A percentile compares a stretch with the other conserved stretches of the same genome.
These are phyloP conservation scores for Kernera saxatilis DNA, from an alignment of 345 rosid species.

Conservation along the genomic window DNA sequence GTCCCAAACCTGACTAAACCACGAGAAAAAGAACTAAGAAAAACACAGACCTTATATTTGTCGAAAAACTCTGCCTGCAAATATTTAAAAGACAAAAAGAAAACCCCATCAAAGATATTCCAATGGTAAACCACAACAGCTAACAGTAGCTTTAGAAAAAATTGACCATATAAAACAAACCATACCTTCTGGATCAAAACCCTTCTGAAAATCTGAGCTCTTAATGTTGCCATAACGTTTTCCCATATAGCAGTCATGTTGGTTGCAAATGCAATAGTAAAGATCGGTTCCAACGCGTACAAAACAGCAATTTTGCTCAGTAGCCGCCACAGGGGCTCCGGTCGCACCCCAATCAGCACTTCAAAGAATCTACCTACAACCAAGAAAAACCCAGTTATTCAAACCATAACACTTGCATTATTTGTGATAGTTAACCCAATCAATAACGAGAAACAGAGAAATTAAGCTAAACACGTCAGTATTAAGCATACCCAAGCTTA, in stretches of 20 bases:
- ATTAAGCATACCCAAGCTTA: background rate
- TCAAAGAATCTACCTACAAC: slow-evolving; percentile 74
- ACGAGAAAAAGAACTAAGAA: background rate
- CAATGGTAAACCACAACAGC: background rate
- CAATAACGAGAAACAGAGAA: background rate
- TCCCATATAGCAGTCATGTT: slow-evolving; percentile 80
- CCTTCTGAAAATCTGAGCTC: slow-evolving; percentile 79
- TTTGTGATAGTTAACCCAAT: background rate
- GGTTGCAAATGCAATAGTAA: slow-evolving; percentile 69
- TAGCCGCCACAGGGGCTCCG: slow-evolving; percentile 72
- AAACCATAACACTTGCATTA: background rate
- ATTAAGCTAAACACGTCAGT: background rate
- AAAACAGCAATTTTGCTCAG: slow-evolving; percentile 64
- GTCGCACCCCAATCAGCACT: slow-evolving; percentile 67
- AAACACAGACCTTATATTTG: slow-evolving; percentile 62
- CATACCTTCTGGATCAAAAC: slow-evolving; percentile 79
- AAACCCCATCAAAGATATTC: background rate
- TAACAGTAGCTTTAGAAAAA: background rate
- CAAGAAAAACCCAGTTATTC: background rate
- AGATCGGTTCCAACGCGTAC: slow-evolving; percentile 75
- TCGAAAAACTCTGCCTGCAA: slow-evolving; percentile 87
- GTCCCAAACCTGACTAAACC: background rate
- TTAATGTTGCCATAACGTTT: slow-evolving; percentile 68
- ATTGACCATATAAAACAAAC: background rate
- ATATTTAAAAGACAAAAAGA: background rate